These are phyloP conservation scores for Daldinia vernicosa DNA, from an alignment of 495 filamentous ascomycete genomes.

Conservation along the genomic window DNA sequence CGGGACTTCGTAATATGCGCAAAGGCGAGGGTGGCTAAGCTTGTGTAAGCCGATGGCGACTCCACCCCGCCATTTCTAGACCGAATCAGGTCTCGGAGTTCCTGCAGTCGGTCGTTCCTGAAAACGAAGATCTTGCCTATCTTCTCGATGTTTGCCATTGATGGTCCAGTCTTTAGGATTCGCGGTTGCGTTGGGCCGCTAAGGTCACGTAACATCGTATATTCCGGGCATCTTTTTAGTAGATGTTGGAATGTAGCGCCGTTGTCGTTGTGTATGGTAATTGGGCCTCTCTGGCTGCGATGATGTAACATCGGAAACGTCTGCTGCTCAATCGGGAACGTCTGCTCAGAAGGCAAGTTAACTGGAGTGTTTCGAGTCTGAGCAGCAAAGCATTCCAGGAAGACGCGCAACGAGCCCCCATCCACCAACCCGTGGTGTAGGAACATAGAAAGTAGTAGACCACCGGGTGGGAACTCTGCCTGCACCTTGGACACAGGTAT, in stretches of 20 bases:
- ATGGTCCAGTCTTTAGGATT: conserved; percentile 28
- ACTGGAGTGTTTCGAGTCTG: conserved; percentile 38
- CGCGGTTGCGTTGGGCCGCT: conserved; percentile 46
- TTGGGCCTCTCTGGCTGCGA: conserved; percentile 31
- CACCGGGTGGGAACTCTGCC: conserved; percentile 45
- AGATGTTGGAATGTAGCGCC: conserved; percentile 31
- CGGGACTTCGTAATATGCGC: conserved; percentile 45
- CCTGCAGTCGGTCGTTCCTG: conserved; percentile 34
- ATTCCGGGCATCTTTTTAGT: conserved; percentile 45
- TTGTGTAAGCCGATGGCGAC: conserved; percentile 45
- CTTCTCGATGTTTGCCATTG: conserved; percentile 42
- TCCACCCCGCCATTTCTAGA: conserved; percentile 27
- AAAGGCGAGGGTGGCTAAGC: conserved; percentile 46
- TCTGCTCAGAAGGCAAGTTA: conserved; percentile 37
- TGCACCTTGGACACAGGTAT: conserved; percentile 48
- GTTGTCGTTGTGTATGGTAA: conserved; percentile 25
- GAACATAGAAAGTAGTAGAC: conserved; percentile 48
- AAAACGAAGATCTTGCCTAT: conserved; percentile 51
- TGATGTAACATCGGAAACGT: conserved; percentile 33
- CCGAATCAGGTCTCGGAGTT: conserved; percentile 40
- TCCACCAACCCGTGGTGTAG: conserved; percentile 50
- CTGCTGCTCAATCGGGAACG: conserved; percentile 42
- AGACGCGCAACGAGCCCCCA: conserved; percentile 58
- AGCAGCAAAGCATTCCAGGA: conserved; percentile 58
- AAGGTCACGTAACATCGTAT: conserved; percentile 41